phyloP scores from a whole-genome alignment of 352 stramenopile species.

The Globisporangium sylvaticum region DNA sequence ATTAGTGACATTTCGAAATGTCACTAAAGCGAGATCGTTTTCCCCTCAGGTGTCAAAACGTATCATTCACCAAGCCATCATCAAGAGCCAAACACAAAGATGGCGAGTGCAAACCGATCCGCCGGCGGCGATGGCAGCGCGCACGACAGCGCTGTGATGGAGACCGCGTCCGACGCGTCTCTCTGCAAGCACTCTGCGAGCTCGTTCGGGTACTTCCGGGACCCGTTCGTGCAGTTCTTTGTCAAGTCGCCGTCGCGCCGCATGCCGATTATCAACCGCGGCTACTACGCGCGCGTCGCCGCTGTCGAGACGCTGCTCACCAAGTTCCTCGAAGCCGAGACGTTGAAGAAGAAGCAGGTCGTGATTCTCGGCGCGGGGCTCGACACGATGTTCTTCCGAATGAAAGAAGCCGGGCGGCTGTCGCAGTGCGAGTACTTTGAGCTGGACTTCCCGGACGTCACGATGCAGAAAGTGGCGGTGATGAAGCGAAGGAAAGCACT shows the following conservation, averaged over 20 bases:
- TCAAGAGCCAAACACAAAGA: background rate
- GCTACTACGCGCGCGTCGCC: slow-evolving; percentile 82
- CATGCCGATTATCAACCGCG: slow-evolving; percentile 88
- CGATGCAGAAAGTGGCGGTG: slow-evolving; percentile 74
- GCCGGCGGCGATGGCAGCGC: slow-evolving; percentile 2
- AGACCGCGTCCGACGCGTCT: slow-evolving; percentile 77
- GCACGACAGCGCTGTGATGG: slow-evolving; percentile 76
- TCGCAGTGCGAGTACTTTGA: slow-evolving; percentile 76
- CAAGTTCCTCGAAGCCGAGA: slow-evolving; percentile 43
- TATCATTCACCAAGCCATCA: background rate
- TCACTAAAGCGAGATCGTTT: slow-evolving; percentile 4
- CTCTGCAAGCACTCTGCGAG: slow-evolving; percentile 85
- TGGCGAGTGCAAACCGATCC: background rate
- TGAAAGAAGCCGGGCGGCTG: slow-evolving; percentile 39
- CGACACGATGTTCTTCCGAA: slow-evolving; percentile 84
- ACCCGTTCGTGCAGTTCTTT: slow-evolving; percentile 81
- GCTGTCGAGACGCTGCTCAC: slow-evolving; percentile 68
- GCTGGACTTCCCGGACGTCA: slow-evolving; percentile 79
- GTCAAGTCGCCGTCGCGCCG: slow-evolving; percentile 76
- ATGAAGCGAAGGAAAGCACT: slow-evolving; percentile 69
- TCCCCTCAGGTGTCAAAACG: background rate
- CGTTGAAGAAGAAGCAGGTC: slow-evolving; percentile 51
- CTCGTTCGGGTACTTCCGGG: slow-evolving; percentile 67
- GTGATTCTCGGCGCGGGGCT: slow-evolving; percentile 78
- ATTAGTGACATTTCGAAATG: background rate